phyloP scores from a whole-genome alignment of 2,329 filamentous ascomycete species.

The Allantophomopsis cytisporea region DNA sequence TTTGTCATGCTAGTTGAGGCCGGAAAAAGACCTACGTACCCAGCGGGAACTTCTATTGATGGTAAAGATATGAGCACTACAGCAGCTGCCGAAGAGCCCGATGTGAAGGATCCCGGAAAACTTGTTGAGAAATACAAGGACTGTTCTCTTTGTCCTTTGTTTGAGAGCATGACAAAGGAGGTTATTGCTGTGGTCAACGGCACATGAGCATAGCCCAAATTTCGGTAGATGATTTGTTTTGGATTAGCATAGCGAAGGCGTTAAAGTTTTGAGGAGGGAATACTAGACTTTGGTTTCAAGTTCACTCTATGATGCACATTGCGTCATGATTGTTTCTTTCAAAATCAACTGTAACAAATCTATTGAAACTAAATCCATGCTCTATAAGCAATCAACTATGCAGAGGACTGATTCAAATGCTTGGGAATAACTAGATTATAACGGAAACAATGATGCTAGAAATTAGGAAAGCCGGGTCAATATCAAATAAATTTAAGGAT shows the following conservation, averaged over 20 bases:
- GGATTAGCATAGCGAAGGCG: not conserved
- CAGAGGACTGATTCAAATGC: no score
- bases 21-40: slow-evolving; percentile 48
- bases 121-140: slow-evolving; percentile 60
- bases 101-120: slow-evolving; percentile 24
- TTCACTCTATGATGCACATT: no score
- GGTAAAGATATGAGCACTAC: slow-evolving; percentile 34
- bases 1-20: slow-evolving; percentile 84
- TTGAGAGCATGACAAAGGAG: slow-evolving; percentile 46
- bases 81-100: slow-evolving; percentile 11
- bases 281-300: no score
- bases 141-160: slow-evolving; percentile 59
- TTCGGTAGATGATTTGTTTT: no score
- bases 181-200: slow-evolving; percentile 23
- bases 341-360: no score
- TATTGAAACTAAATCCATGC: no score
- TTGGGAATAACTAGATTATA: no score
- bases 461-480: no score
- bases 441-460: no score
- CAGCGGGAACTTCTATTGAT: slow-evolving; percentile 48
- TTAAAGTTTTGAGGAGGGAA: not conserved
- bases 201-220: not conserved
- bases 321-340: no score
- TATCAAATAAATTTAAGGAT: no score
- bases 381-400: no score